phyloP scores from a whole-genome alignment of 768 basidiomycete species.

The Suillus variegatus region DNA sequence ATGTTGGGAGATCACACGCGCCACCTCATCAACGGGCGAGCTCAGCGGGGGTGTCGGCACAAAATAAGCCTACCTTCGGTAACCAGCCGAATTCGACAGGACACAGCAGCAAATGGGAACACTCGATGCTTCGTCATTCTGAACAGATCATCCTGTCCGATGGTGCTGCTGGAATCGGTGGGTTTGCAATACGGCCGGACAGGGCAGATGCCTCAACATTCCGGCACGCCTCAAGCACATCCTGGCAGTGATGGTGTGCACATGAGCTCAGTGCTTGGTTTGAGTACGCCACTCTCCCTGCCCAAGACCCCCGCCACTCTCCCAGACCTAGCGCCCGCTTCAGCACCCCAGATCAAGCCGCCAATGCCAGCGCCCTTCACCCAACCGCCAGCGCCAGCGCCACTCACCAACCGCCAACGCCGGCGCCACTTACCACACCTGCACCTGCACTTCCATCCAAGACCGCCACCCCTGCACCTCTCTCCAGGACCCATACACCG shows the following conservation, averaged over 20 bases:
- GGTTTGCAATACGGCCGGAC: neutral
- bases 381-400: neutral
- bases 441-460: neutral
- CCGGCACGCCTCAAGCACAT: neutral
- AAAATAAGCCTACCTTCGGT: slow-evolving; percentile 8
- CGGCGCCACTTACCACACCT: neutral
- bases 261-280: neutral
- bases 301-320: neutral
- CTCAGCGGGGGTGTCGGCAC: neutral
- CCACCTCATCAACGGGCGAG: slow-evolving; percentile 3
- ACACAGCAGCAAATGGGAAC: neutral
- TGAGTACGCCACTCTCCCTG: too few relatives aligned
- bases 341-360: neutral
- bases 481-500: neutral
- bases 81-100: slow-evolving; percentile 1
- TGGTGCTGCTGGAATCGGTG: neutral
- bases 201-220: neutral
- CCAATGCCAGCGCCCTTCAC: neutral
- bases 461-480: neutral
- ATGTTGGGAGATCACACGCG: slow-evolving; percentile 7
- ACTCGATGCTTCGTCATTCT: slow-evolving; percentile 2
- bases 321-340: too few relatives aligned
- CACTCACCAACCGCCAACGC: neutral
- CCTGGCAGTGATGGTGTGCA: neutral
- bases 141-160: slow-evolving; percentile 4